A percentile compares a stretch with the other conserved stretches of the same genome.
Evolutionary conservation across 2,329 filamentous ascomycete genomes (phyloP).

Genomic region (Pseudonectria foliicola): DNA sequence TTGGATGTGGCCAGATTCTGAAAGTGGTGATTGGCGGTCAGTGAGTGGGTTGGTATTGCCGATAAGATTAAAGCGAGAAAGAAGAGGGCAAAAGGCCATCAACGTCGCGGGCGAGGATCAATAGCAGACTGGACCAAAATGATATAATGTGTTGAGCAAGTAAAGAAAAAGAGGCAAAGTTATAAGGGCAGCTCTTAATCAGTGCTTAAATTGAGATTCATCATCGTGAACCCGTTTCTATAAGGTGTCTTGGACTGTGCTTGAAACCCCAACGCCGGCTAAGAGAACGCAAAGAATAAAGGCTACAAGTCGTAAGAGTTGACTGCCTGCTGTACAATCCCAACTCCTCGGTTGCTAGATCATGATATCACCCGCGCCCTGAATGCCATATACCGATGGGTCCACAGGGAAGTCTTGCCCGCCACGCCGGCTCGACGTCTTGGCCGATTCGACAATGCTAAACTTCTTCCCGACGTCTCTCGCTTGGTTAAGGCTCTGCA

Average conservation of each 20-base stretch:
- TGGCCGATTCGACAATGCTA: conserved; percentile 44
- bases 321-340: not conserved
- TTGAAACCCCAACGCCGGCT: conserved; percentile 22
- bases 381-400: conserved; percentile 17
- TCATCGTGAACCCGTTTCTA: conserved; percentile 9
- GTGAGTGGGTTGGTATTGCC: no score
- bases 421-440: conserved; percentile 14
- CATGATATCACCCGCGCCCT: conserved; percentile 25
- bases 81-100: no score
- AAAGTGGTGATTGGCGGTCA: no score
- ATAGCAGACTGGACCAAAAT: no score
- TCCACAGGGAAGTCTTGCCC: conserved; percentile 15
- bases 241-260: conserved; percentile 3
- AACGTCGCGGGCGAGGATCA: no score
- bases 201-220: no score
- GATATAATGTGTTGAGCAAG: no score
- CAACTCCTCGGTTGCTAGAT: conserved; percentile 13
- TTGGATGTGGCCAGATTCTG: no score
- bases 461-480: conserved; percentile 73
- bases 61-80: no score
- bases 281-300: conserved; percentile 9
- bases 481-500: conserved; percentile 63
- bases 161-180: no score
- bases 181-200: no score
- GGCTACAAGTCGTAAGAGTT: conserved; percentile 1